These are phyloP conservation scores for Cubamyces lactineus DNA, from an alignment of 768 basidiomycete genomes.

Conservation along the genomic window DNA sequence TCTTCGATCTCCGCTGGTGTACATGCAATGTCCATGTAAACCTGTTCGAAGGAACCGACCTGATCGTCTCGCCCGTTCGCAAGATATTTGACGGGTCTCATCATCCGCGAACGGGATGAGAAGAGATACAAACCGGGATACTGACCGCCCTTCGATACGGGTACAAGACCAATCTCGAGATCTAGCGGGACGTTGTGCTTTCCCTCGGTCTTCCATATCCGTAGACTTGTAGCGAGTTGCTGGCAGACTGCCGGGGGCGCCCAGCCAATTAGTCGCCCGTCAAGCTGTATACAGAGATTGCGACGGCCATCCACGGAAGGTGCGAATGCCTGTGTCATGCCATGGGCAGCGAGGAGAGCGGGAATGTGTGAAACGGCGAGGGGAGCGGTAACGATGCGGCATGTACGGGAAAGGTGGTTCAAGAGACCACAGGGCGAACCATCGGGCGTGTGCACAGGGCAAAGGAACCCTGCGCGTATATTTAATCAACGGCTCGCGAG, in stretches of 20 bases:
- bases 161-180: constrained; percentile 92
- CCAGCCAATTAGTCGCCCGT: constrained; percentile 95
- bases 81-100: constrained; percentile 95
- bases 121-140: constrained; percentile 97
- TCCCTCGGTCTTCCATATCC: constrained; percentile 94
- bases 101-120: constrained; percentile 87
- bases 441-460: constrained; percentile 98
- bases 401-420: constrained; percentile 93
- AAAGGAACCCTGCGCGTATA: constrained; percentile 75
- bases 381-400: constrained; percentile 83
- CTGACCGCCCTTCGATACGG: constrained; percentile 85
- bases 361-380: constrained; percentile 82
- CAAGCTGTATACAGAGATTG: constrained; percentile 91
- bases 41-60: constrained; percentile 96
- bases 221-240: constrained; percentile 81
- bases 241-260: constrained; percentile 72
- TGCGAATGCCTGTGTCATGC: constrained; percentile 92
- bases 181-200: constrained; percentile 83
- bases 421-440: constrained; percentile 97
- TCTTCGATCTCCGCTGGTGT: constrained; percentile 79
- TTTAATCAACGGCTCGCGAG: constrained; percentile 7
- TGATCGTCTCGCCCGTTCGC: constrained; percentile 86
- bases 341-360: constrained; percentile 77
- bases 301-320: constrained; percentile 78
- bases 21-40: constrained; percentile 98